A percentile compares a stretch with the other conserved stretches of the same genome.
Conservation (phyloP, 2,329 filamentous ascomycete genomes). For the Capronia americana region DNA sequence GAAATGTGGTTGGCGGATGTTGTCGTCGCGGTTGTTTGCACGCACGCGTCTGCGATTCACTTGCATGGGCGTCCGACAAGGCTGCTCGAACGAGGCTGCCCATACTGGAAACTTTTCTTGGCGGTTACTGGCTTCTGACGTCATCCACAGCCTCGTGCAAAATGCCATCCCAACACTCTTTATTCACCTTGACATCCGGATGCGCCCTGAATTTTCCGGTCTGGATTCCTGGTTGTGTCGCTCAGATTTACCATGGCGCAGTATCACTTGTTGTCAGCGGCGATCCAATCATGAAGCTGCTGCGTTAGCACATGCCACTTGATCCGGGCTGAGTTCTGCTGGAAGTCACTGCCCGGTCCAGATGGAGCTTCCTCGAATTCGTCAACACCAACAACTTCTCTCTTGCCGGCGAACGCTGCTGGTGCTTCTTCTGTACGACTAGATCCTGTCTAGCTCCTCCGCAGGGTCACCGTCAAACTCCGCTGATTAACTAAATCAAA, state of each 20-base stretch:
- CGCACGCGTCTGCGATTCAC: not conserved
- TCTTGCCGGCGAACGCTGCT: slow-evolving; percentile 4
- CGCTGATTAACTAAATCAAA: not conserved
- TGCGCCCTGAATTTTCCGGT: not conserved
- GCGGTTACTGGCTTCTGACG: not conserved
- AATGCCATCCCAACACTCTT: not conserved
- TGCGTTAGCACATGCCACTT: not conserved
- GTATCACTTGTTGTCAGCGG: not conserved
- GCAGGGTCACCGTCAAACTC: not conserved
- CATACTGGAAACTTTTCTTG: not conserved
- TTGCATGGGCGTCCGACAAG: not conserved
- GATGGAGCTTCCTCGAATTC: slow-evolving; percentile 16
- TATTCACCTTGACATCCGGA: not conserved
- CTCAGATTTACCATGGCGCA: not conserved
- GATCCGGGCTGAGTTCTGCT: not conserved
- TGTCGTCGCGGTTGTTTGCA: not conserved
- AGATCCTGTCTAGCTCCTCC: not conserved
- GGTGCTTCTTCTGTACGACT: slow-evolving; percentile 16
- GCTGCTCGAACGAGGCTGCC: slow-evolving; percentile 6
- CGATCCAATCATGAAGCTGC: slow-evolving; percentile 7
- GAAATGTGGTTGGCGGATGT: not conserved
- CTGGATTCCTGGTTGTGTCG: not conserved
- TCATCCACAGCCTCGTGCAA: not conserved
- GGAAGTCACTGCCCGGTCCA: slow-evolving; percentile 1
- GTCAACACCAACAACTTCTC: slow-evolving; percentile 5